Evolutionary conservation across 768 basidiomycete species (phyloP).

Genomic region (Suillus subaureus): DNA sequence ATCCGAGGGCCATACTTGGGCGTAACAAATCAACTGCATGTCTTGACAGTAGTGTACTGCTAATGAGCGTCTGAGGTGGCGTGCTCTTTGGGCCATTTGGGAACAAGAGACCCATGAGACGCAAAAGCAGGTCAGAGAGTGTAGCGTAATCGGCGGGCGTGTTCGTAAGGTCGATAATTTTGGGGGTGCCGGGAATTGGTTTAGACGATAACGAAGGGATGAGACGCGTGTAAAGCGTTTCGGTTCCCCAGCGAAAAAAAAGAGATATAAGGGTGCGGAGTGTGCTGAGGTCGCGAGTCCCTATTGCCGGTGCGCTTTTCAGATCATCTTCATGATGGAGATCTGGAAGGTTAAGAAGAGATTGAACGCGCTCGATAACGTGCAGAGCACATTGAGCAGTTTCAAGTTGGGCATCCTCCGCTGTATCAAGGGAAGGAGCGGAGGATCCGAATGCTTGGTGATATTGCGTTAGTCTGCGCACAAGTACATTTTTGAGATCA

Average conservation of each 20-base stretch:
- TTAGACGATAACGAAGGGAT: conserved; percentile 41
- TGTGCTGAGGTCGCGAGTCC: conserved; percentile 65
- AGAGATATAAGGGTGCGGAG: conserved; percentile 68
- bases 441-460: conserved; percentile 18
- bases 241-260: conserved; percentile 71
- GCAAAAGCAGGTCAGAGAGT: conserved; percentile 45
- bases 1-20: conserved; percentile 67
- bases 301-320: conserved; percentile 39
- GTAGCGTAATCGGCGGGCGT: conserved; percentile 44
- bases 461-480: conserved; percentile 16
- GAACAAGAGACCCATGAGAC: conserved; percentile 54
- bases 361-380: conserved; percentile 51
- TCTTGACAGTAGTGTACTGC: conserved; percentile 56
- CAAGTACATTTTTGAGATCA: conserved; percentile 15
- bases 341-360: conserved; percentile 34
- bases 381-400: conserved; percentile 60
- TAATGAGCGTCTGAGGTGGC: conserved; percentile 60
- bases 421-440: conserved; percentile 20
- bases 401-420: conserved; percentile 49
- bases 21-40: conserved; percentile 62
- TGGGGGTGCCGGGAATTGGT: conserved; percentile 24
- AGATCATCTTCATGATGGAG: background rate
- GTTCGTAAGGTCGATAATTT: conserved; percentile 48
- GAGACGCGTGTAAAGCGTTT: conserved; percentile 52
- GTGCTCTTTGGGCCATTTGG: conserved; percentile 50